Percentiles rank a stretch among this genome's conserved stretches.
These are phyloP conservation scores for Endoconidiophora laricicola DNA, from an alignment of 2,329 filamentous ascomycete genomes.

Conservation along the genomic window DNA sequence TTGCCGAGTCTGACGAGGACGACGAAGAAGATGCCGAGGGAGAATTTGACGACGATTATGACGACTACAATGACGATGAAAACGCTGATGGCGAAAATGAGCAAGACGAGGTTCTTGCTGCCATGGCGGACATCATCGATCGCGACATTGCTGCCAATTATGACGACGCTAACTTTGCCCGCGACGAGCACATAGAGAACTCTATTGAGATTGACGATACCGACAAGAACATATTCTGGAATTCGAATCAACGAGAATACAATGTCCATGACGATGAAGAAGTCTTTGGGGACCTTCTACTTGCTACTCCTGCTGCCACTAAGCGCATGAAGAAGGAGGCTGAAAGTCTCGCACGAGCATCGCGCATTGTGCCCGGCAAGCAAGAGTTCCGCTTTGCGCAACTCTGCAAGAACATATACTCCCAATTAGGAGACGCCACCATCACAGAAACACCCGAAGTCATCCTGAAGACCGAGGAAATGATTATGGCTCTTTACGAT, in stretches of 20 bases:
- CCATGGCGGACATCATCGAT: slow-evolving; percentile 13
- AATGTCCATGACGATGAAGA: slow-evolving; percentile 22
- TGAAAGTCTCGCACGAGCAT: slow-evolving; percentile 36
- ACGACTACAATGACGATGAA: slow-evolving; percentile 23
- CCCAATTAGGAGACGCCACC: slow-evolving; percentile 34
- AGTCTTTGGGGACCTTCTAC: slow-evolving; percentile 21
- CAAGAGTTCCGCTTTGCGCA: slow-evolving; percentile 48
- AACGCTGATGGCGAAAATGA: slow-evolving; percentile 21
- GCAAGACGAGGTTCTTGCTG: slow-evolving; percentile 18
- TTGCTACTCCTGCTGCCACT: slow-evolving; percentile 37
- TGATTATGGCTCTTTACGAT: slow-evolving; percentile 49
- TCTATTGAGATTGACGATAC: slow-evolving; percentile 25
- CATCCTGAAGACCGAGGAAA: slow-evolving; percentile 58
- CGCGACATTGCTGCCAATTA: slow-evolving; percentile 13
- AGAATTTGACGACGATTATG: slow-evolving; percentile 21
- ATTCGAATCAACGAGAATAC: slow-evolving; percentile 28
- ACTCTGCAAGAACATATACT: slow-evolving; percentile 56
- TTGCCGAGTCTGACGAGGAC: slow-evolving; percentile 7
- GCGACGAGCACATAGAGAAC: slow-evolving; percentile 10
- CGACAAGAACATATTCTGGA: slow-evolving; percentile 33
- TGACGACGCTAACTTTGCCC: not conserved
- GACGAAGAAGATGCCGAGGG: slow-evolving; percentile 18
- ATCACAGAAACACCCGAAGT: slow-evolving; percentile 55
- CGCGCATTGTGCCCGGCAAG: slow-evolving; percentile 23
- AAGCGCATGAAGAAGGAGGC: slow-evolving; percentile 37